Percentiles rank a stretch among this genome's conserved stretches.
phyloP scores from a whole-genome alignment of 1,139 yeast species.

The Pichia sp. region DNA sequence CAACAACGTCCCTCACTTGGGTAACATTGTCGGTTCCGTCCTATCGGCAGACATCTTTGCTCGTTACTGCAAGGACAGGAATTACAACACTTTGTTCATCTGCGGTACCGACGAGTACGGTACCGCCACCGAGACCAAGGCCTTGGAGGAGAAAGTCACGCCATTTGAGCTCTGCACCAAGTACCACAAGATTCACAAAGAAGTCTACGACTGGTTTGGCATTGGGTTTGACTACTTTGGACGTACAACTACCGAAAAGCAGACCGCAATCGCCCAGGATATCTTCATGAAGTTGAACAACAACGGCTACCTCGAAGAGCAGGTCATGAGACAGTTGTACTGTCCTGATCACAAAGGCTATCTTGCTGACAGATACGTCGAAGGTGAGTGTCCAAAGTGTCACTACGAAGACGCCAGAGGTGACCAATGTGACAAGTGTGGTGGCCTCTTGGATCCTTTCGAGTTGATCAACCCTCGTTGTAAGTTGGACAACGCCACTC shows the following conservation, averaged over 20 bases:
- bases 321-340: slow-evolving; percentile 82
- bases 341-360: slow-evolving; percentile 88
- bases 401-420: slow-evolving; percentile 96
- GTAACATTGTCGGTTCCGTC: slow-evolving; percentile 93
- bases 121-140: slow-evolving; percentile 98
- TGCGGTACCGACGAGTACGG: slow-evolving; percentile 99
- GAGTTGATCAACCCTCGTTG: slow-evolving; percentile 93
- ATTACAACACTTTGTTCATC: slow-evolving; percentile 76
- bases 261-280: slow-evolving; percentile 94
- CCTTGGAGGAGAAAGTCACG: slow-evolving; percentile 84
- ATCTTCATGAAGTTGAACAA: slow-evolving; percentile 72
- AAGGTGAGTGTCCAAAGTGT: slow-evolving; percentile 97
- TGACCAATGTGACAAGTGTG: slow-evolving; percentile 98
- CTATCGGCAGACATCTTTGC: slow-evolving; percentile 92
- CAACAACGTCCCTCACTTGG: slow-evolving; percentile 96
- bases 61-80: slow-evolving; percentile 84
- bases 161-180: slow-evolving; percentile 89
- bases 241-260: slow-evolving; percentile 87
- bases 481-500: slow-evolving; percentile 81
- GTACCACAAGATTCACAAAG: slow-evolving; percentile 79
- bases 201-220: slow-evolving; percentile 94
- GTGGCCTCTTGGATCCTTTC: slow-evolving; percentile 80
- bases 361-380: slow-evolving; percentile 94
- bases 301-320: slow-evolving; percentile 79
- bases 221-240: slow-evolving; percentile 94